Conservation (phyloP, 2,329 filamentous ascomycete species). For the Aspergillus clavatus region DNA sequence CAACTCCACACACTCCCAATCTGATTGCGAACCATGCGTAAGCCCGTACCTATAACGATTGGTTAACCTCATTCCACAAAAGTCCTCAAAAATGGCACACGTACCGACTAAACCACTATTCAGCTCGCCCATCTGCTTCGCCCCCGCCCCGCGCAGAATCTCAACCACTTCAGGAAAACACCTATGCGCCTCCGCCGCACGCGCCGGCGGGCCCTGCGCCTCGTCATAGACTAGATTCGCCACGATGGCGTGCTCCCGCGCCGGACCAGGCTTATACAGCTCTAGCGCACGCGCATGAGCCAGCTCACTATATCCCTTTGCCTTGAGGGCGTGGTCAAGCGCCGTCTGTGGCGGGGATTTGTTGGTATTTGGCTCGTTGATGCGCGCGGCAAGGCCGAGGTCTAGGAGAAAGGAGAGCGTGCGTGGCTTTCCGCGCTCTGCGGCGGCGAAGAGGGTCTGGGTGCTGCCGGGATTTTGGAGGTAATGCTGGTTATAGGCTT, state of each 20-base stretch:
- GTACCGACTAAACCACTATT: neutral
- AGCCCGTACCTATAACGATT: too few relatives aligned
- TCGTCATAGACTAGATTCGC: conserved; percentile 14
- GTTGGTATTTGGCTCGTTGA: conserved; percentile 9
- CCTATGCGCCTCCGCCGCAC: conserved; percentile 18
- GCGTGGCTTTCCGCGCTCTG: conserved; percentile 11
- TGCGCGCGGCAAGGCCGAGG: conserved; percentile 12
- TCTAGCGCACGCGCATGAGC: conserved; percentile 17
- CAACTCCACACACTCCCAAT: too few relatives aligned
- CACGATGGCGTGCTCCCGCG: conserved; percentile 14
- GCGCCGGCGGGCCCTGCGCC: conserved; percentile 11
- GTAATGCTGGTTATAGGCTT: conserved; percentile 16
- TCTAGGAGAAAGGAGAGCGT: conserved; percentile 17
- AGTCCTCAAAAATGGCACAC: too few relatives aligned
- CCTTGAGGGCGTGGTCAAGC: conserved; percentile 20
- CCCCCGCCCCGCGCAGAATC: conserved; percentile 15
- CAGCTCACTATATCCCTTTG: conserved; percentile 15
- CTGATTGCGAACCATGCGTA: too few relatives aligned
- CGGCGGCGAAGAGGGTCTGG: conserved; percentile 14
- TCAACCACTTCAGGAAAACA: conserved; percentile 14
- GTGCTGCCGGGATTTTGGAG: conserved; percentile 8
- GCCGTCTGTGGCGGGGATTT: conserved; percentile 11
- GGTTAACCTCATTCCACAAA: too few relatives aligned
- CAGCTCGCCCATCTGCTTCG: conserved; percentile 18
- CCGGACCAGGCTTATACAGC: conserved; percentile 11